Conservation (phyloP, 2,329 filamentous ascomycete genomes). For the Diplodia scrobiculata region DNA sequence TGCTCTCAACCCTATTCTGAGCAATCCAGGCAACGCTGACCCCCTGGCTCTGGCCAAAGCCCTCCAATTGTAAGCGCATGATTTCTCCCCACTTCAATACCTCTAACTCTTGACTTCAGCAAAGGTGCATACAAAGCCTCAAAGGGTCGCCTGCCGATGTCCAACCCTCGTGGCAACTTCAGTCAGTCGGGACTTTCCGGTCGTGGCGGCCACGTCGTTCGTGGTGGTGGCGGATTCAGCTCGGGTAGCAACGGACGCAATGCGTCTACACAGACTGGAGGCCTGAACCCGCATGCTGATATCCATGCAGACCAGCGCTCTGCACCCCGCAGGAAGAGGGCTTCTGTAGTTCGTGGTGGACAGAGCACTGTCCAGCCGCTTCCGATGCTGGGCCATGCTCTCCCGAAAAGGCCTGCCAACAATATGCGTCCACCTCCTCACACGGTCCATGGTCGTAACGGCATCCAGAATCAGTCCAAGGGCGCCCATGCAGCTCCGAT, state of each 20-base stretch:
- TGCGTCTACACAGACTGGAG: neutral
- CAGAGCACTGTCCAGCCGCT: neutral
- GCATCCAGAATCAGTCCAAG: neutral
- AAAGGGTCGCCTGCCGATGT: neutral
- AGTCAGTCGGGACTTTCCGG: neutral
- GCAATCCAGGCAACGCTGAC: neutral
- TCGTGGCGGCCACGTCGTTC: neutral
- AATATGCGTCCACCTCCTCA: neutral
- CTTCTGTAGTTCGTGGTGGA: neutral
- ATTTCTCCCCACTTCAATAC: neutral
- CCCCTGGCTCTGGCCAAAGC: constrained; percentile 1
- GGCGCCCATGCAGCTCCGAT: neutral
- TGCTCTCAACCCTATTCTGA: neutral
- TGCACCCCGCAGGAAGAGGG: neutral
- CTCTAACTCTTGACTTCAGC: constrained; percentile 5
- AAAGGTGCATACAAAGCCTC: neutral
- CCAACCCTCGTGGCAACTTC: neutral
- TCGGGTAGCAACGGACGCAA: neutral
- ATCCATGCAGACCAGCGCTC: constrained; percentile 8
- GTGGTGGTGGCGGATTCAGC: neutral
- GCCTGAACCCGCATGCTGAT: constrained; percentile 13
- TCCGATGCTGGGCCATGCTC: neutral
- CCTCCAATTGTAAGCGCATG: constrained; percentile 3
- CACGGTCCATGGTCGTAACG: neutral
- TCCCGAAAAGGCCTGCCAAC: neutral